Evolutionary conservation across 805 yeast genomes (phyloP).

Genomic region (Kazachstania africana): DNA sequence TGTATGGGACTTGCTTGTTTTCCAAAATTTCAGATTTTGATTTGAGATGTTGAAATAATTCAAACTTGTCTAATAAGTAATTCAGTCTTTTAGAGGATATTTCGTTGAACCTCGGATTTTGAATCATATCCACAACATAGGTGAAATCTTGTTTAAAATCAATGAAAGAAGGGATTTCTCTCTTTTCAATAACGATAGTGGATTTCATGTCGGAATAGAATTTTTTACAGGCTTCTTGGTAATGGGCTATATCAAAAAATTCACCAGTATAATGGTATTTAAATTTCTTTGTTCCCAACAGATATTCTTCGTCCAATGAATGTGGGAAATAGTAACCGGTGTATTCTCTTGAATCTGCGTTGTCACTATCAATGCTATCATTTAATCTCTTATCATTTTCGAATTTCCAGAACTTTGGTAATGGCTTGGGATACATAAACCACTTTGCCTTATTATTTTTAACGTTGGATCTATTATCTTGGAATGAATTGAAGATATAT

Average conservation of each 20-base stretch:
- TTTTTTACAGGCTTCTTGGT: conserved; percentile 8
- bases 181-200: neutral
- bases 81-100: conserved; percentile 20
- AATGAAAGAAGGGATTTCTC: conserved; percentile 19
- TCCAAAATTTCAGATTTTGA: conserved; percentile 26
- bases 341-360: conserved; percentile 1
- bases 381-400: conserved; percentile 22
- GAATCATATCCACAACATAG: conserved; percentile 11
- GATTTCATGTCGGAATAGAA: neutral
- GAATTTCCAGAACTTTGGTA: conserved; percentile 33
- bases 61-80: conserved; percentile 27
- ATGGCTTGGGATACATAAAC: conserved; percentile 77
- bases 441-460: conserved; percentile 50
- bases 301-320: conserved; percentile 13
- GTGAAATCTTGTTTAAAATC: conserved; percentile 25
- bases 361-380: conserved; percentile 1
- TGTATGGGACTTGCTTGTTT: conserved; percentile 29
- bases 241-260: conserved; percentile 24
- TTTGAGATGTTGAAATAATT: conserved; percentile 26
- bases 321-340: conserved; percentile 5
- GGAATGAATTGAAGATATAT: conserved; percentile 53
- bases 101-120: conserved; percentile 8
- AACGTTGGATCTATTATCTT: conserved; percentile 60
- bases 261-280: conserved; percentile 24
- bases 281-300: neutral